Evolutionary conservation across 108 stramenopile genomes (phyloP).

Genomic region (Schizochytrium sp.): DNA sequence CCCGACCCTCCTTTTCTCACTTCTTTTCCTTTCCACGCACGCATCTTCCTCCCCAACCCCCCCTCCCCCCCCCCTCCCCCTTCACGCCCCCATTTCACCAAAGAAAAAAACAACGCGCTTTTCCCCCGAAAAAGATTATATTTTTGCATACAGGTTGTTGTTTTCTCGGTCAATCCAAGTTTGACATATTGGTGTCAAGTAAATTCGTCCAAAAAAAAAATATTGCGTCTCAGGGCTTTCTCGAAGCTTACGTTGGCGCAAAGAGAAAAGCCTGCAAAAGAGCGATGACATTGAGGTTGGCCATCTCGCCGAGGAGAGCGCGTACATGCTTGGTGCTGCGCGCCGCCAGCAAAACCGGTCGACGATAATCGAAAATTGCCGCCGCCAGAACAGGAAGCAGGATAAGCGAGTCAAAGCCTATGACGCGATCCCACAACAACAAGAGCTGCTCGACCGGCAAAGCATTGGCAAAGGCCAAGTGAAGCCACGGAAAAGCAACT

Average conservation of each 20-base stretch:
- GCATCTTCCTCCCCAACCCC: not conserved
- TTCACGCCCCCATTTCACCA: not conserved
- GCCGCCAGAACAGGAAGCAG: not conserved
- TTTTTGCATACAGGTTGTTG: not conserved
- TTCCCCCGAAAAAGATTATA: not conserved
- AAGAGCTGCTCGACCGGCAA: not conserved
- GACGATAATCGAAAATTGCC: not conserved
- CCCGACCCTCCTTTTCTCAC: no score
- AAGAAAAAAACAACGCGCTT: not conserved
- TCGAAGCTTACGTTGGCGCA: no score
- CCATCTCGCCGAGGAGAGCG: not conserved
- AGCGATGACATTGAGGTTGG: slow-evolving; percentile 2
- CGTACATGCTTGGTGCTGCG: not conserved
- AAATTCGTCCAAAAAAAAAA: no score
- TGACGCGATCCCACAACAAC: not conserved
- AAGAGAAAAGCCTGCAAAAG: not conserved
- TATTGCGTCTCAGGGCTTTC: no score
- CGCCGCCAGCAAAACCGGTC: not conserved
- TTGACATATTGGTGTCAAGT: not conserved
- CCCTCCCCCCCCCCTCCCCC: no score
- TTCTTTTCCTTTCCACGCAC: not conserved
- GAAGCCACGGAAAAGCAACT: not conserved
- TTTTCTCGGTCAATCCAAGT: not conserved
- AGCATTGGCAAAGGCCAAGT: not conserved
- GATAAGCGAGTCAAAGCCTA: not conserved